Evolutionary conservation across 768 basidiomycete genomes (phyloP), one percentile per base, ranked within the genome.

Genomic region (Hygrocybe punicea): DNA sequence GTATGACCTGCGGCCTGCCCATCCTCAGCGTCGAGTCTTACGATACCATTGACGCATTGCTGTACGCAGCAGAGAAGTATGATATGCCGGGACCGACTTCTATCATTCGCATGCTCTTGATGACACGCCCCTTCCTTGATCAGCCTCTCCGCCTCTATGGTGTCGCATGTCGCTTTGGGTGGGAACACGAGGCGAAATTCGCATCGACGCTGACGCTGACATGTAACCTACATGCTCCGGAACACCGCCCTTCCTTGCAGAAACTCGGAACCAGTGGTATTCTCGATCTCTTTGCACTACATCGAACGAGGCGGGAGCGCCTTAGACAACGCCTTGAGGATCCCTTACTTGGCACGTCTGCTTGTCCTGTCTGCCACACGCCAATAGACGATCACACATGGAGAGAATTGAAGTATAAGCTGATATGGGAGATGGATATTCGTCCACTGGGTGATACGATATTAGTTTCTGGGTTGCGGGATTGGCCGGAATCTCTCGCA

Each of bases 61-160:
- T 87, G 11, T 83, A 78, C 53, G 83, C 84, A 0, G 81, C 84
- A 0, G 84, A 87, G 63, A 86, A 85, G 63, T 87, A 87, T 65
- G 85, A 86, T 35, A 87, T 85, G 82, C 78, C 81, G 0, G 86
- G 85, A 0, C 83, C 85, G 1, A 72, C 76, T 57, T 84, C 83
- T 6, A 78, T 86, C 60, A 68, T 86, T 50, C 83, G 83, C 37
- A 78, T 83, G 34, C 75, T 82, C n/a, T 72, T 82, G 53, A 76
- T 79, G 66, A 81, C 81, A 0, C 81, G 79, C 1, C 69, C 78
- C 0, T 73, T 86, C 40, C 69, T 80, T 21, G 71, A 75, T 36
- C 71, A 81, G 44, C 79, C 83, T 0, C 70, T 85, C 16, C 77
- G 80, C 11, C 67, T 85, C 14, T 85, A 85, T 60, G 72, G 78